Conservation (phyloP, 2,329 filamentous ascomycete species). For the Fragosphaeria purpurea region DNA sequence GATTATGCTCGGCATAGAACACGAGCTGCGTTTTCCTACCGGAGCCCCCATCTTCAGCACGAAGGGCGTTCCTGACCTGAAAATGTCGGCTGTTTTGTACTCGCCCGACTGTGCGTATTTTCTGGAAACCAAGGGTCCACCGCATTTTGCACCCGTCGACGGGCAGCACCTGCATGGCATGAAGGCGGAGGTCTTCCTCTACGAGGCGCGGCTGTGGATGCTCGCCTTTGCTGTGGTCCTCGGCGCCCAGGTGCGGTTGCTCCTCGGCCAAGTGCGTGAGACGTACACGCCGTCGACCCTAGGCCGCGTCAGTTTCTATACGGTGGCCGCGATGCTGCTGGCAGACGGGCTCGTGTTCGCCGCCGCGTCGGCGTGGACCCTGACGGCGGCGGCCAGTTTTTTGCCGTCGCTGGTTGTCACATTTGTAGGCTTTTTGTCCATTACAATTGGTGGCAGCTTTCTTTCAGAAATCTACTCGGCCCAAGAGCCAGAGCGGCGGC, state of each 20-base stretch:
- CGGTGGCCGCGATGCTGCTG: slow-evolving; percentile 50
- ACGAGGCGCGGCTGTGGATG: slow-evolving; percentile 49
- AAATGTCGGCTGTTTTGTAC: slow-evolving; percentile 54
- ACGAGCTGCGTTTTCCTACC: slow-evolving; percentile 50
- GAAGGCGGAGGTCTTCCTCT: slow-evolving; percentile 50
- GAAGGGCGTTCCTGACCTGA: slow-evolving; percentile 39
- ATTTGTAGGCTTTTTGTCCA: slow-evolving; percentile 44
- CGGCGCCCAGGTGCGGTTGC: slow-evolving; percentile 49
- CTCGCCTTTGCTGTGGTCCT: slow-evolving; percentile 46
- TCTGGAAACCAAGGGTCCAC: slow-evolving; percentile 54
- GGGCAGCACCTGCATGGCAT: slow-evolving; percentile 48
- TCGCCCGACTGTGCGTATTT: slow-evolving; percentile 61
- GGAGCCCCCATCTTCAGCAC: slow-evolving; percentile 44
- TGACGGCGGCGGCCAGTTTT: slow-evolving; percentile 46
- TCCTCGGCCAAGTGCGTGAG: slow-evolving; percentile 56
- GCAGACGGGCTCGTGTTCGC: slow-evolving; percentile 52
- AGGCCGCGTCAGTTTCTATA: slow-evolving; percentile 55
- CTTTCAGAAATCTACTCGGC: slow-evolving; percentile 50
- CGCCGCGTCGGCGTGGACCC: slow-evolving; percentile 44
- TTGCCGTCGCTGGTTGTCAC: slow-evolving; percentile 46
- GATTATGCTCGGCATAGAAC: slow-evolving; percentile 39
- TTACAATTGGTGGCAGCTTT: slow-evolving; percentile 48
- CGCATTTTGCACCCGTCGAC: slow-evolving; percentile 39
- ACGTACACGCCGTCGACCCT: slow-evolving; percentile 58
- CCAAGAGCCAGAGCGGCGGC: slow-evolving; percentile 47